Conservation (phyloP, 2,329 filamentous ascomycete species). For the Hypoxylon sp. region DNA sequence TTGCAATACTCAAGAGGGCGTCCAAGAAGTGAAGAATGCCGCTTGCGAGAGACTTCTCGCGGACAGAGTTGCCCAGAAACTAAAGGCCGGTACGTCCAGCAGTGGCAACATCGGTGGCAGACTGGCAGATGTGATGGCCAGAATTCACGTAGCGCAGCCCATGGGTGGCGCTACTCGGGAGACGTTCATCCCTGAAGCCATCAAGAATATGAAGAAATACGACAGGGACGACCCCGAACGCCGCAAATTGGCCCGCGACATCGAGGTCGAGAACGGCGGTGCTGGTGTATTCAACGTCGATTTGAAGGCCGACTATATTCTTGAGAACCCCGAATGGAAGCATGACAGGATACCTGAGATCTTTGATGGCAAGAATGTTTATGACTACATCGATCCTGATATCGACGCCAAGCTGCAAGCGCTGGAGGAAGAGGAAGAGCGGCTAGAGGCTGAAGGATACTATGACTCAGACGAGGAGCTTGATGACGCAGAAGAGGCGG, state of each 20-base stretch:
- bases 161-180: slow-evolving; percentile 84
- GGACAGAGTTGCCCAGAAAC: slow-evolving; percentile 93
- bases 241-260: slow-evolving; percentile 83
- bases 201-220: slow-evolving; percentile 87
- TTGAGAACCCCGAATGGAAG: slow-evolving; percentile 94
- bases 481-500: slow-evolving; percentile 89
- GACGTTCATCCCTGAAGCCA: slow-evolving; percentile 88
- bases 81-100: slow-evolving; percentile 88
- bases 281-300: slow-evolving; percentile 97
- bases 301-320: slow-evolving; percentile 87
- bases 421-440: slow-evolving; percentile 95
- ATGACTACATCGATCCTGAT: slow-evolving; percentile 96
- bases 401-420: slow-evolving; percentile 94
- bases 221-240: slow-evolving; percentile 91
- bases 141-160: slow-evolving; percentile 97
- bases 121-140: slow-evolving; percentile 88
- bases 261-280: slow-evolving; percentile 93
- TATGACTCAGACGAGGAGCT: slow-evolving; percentile 89
- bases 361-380: slow-evolving; percentile 95
- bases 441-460: slow-evolving; percentile 90
- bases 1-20: slow-evolving; percentile 94
- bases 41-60: slow-evolving; percentile 94
- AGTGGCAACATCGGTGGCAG: slow-evolving; percentile 83
- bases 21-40: slow-evolving; percentile 94
- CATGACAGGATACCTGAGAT: slow-evolving; percentile 96